Base-by-base conservation (phyloP, 345 rosid species). In the Schrenkiella parvula region DNA sequence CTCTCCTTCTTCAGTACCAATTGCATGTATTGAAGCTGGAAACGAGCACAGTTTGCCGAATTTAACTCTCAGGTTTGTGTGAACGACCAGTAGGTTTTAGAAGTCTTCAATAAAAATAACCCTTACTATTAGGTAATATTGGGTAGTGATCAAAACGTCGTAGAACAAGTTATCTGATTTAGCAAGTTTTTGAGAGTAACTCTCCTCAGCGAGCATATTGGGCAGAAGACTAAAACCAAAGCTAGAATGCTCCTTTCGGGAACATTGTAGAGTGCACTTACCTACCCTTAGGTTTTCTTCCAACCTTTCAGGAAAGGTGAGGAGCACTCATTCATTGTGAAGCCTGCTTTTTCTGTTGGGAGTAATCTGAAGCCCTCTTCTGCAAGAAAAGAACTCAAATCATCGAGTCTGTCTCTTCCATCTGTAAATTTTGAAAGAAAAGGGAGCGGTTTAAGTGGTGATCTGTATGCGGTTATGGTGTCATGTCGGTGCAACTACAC, bases 11-110 rank as follows among this genome's bases (percentile, higher is more conserved):
- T 85, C 97, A 43, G 83, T 90, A 67, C 97, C 99, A 72, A 84
- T 95, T 82, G 87, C 97, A 55, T 90, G 96, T 80, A 87, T 88
- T 69, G 99, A 92, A 84, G 88, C 93, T 70, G 99, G 98, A 77
- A 79, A 87, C 68, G 88, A 84, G 48, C 86, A 88, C 74, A 73
- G 79, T 73, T 82, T 95, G 69, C 99, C 99, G 42, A 87, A 92
- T 81, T 77, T 95, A 82, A 85, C 92, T 61, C 97, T 92, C 88
- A 87, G 99, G 56, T 23, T 54, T 77, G 58, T 70, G 44, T 56
- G 43, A 46, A 56, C 42, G 26, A 44, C 54, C 39, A 39, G 68
- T 59, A 48, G 32, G 61, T 66, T 59, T 58, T 56, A 58, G 68
- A 52, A 52, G 57, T 42, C 29, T 43, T 68, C 41, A 39, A 13